Evolutionary conservation across 2,329 filamentous ascomycete species (phyloP), one percentile per base, ranked within the genome.

Genomic region (Fusarium austroafricanum): DNA sequence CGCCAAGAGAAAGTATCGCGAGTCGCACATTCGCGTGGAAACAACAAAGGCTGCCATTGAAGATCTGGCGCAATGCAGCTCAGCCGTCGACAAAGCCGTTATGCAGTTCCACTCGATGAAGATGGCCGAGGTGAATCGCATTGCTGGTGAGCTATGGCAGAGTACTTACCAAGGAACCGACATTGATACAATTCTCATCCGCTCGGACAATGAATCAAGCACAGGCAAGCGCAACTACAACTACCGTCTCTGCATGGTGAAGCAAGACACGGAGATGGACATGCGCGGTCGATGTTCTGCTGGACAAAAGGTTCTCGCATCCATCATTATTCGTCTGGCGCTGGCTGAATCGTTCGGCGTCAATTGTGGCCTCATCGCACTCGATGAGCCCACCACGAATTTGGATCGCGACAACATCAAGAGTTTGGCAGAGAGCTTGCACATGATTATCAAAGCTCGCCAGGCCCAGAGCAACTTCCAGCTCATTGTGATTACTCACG

Each of bases 271-370:
- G 1, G 96, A 99, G 79, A 97, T 99, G 94, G 96, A 99, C 81
- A 99, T 99, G 96, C 93, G 96, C 66, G 96, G 96, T 2, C 92
- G 96, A 55, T 99, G 96, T 84, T 96, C 92, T 71, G 96, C 96
- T 2, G 96, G 96, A 5, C 96, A 99, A 78, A 97, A 97, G 80
- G 95, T 99, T 28, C 88, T 99, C 28, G 96, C 96, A 6, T 94
- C 91, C 79, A 99, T 99, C 81, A 96, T 99, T 80, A 97, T 99
- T 78, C 94, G 96, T 3, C 87, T 99, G 28, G 96, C 96, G 14
- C 87, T 99, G 45, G 96, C 96, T 5, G 96, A 99, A 79, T 97
- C 94, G 72, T 99, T 99, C 77, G 96, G 96, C 69, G 88, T 94
- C 74, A 97, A 96, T 76, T 99, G 96, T 79, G 96, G 96, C 18